phyloP scores from a whole-genome alignment of 306 rosid genomes.

The Quercus aquifolioides region DNA sequence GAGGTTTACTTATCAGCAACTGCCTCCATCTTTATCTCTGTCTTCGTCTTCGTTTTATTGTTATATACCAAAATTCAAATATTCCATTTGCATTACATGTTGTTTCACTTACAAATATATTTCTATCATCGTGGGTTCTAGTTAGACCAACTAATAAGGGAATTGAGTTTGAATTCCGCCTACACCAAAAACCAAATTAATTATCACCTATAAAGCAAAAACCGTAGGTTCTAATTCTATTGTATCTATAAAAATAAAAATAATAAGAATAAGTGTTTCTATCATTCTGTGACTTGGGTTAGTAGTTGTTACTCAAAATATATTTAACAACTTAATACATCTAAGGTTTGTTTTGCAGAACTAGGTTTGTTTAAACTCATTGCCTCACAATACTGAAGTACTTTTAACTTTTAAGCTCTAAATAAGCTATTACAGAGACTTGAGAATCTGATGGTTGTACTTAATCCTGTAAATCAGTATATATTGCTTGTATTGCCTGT shows the following conservation, averaged over 20 bases:
- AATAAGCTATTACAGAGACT: not conserved
- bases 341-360: not conserved
- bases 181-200: too few species aligned
- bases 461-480: not conserved
- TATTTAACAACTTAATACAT: not conserved
- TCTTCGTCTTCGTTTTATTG: not conserved
- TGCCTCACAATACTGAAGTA: not conserved
- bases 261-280: not conserved
- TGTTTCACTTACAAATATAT: not conserved
- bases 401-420: too few species aligned
- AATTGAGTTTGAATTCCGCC: too few species aligned
- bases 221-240: too few species aligned
- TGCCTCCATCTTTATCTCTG: not conserved
- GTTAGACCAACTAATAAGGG: too few species aligned
- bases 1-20: slow-evolving; percentile 39
- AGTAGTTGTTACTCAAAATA: not conserved
- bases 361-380: not conserved
- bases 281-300: not conserved
- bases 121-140: too few species aligned
- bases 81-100: not conserved
- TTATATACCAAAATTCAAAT: not conserved
- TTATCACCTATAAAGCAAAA: too few species aligned
- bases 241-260: too few species aligned
- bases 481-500: not conserved
- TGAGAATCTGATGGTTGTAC: not conserved